Conservation (phyloP, 2,329 filamentous ascomycete genomes). For the Colletotrichum lentis region DNA sequence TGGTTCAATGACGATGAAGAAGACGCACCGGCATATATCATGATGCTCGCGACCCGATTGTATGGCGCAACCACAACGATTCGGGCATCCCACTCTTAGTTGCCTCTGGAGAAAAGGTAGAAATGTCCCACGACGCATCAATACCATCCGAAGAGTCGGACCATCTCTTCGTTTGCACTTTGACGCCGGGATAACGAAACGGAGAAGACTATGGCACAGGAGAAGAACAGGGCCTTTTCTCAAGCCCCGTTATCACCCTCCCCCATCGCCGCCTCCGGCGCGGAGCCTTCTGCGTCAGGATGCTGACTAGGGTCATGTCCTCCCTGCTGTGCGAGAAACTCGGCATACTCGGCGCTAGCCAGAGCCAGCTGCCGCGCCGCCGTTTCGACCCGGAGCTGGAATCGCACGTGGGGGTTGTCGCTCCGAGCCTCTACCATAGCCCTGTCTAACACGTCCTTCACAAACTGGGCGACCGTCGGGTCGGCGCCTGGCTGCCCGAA, state of each 20-base stretch:
- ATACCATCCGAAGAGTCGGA: conserved; percentile 2
- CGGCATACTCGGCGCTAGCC: conserved; percentile 61
- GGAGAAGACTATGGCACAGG: not conserved
- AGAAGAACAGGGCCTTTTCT: conserved; percentile 1
- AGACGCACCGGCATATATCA: conserved; percentile 14
- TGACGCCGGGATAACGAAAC: not conserved
- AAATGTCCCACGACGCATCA: not conserved
- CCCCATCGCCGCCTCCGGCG: conserved; percentile 33
- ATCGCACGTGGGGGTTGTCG: conserved; percentile 55
- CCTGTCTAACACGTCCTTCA: conserved; percentile 55
- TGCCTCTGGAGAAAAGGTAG: not conserved
- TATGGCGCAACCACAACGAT: not conserved
- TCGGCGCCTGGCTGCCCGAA: conserved; percentile 31
- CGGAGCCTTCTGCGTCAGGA: conserved; percentile 37
- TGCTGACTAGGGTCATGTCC: conserved; percentile 42
- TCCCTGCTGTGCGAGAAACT: conserved; percentile 48
- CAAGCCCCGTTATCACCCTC: conserved; percentile 37
- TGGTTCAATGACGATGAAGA: conserved; percentile 22
- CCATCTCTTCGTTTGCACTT: conserved; percentile 25
- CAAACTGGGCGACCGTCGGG: conserved; percentile 38
- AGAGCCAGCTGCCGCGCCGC: conserved; percentile 64
- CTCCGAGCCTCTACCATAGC: conserved; percentile 56
- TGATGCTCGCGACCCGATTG: conserved; percentile 4
- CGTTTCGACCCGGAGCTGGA: conserved; percentile 61
- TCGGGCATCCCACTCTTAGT: not conserved